Conservation (phyloP, 2,329 filamentous ascomycete genomes). For the Drechslerella dactyloides region DNA sequence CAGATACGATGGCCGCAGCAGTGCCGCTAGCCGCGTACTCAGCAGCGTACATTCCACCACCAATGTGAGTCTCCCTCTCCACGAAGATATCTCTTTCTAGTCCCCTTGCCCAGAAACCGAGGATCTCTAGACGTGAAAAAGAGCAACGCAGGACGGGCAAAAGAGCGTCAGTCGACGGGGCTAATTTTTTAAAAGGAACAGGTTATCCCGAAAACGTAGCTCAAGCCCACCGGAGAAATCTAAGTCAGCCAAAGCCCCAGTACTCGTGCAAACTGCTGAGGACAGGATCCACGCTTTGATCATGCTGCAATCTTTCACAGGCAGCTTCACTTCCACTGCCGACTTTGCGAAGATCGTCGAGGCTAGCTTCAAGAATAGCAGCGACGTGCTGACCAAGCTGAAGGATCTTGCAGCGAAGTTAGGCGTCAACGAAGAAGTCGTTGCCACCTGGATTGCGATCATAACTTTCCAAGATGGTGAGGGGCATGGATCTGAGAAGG, state of each 20-base stretch:
- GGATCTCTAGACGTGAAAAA: too few species aligned
- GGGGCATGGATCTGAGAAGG: slow-evolving; percentile 36
- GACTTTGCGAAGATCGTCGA: slow-evolving; percentile 16
- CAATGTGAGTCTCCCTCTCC: too few species aligned
- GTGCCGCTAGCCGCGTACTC: too few species aligned
- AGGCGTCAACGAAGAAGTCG: slow-evolving; percentile 22
- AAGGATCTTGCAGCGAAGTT: slow-evolving; percentile 29
- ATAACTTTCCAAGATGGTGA: slow-evolving; percentile 32
- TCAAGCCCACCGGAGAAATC: not conserved
- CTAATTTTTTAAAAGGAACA: too few species aligned
- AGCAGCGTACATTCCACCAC: too few species aligned
- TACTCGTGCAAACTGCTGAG: slow-evolving; percentile 10
- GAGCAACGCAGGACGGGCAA: too few species aligned
- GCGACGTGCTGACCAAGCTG: slow-evolving; percentile 24
- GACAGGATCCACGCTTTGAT: slow-evolving; percentile 42
- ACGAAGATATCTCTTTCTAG: too few species aligned
- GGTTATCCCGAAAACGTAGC: too few species aligned
- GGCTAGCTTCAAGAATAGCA: slow-evolving; percentile 29
- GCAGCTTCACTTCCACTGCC: slow-evolving; percentile 13
- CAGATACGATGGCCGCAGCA: too few species aligned
- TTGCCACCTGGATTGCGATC: slow-evolving; percentile 44
- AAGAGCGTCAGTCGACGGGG: too few species aligned
- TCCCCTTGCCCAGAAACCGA: too few species aligned
- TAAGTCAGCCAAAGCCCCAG: too few species aligned
- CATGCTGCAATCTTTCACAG: slow-evolving; percentile 46